These are phyloP conservation scores for Pichia ethanolica DNA, from an alignment of 805 yeast species.

Conservation along the genomic window DNA sequence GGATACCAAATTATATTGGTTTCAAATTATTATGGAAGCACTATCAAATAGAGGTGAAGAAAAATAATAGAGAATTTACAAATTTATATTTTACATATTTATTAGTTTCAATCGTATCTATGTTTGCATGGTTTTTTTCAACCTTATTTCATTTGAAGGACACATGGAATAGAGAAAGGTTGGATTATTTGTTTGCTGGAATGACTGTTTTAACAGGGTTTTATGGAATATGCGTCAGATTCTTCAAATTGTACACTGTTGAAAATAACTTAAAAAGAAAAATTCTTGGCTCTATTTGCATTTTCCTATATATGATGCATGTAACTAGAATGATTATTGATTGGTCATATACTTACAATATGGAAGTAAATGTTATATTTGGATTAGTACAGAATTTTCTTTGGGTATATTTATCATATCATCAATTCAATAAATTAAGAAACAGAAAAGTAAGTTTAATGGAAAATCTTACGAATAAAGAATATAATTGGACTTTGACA, in stretches of 20 bases:
- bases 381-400: slow-evolving; percentile 68
- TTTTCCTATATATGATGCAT: slow-evolving; percentile 53
- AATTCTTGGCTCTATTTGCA: slow-evolving; percentile 35
- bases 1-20: slow-evolving; percentile 55
- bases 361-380: slow-evolving; percentile 77
- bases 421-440: slow-evolving; percentile 22
- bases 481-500: slow-evolving; percentile 36
- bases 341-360: slow-evolving; percentile 91
- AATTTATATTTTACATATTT: slow-evolving; percentile 32
- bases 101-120: slow-evolving; percentile 55
- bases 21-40: slow-evolving; percentile 27
- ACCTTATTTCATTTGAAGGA: slow-evolving; percentile 87
- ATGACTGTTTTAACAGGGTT: slow-evolving; percentile 77
- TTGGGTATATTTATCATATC: slow-evolving; percentile 36
- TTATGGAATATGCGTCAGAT: slow-evolving; percentile 57
- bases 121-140: slow-evolving; percentile 84
- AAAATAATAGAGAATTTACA: slow-evolving; percentile 20
- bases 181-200: slow-evolving; percentile 92
- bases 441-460: slow-evolving; percentile 11
- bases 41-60: slow-evolving; percentile 13
- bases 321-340: slow-evolving; percentile 55
- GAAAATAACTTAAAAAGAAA: slow-evolving; percentile 23
- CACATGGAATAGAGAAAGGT: slow-evolving; percentile 64
- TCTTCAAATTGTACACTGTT: slow-evolving; percentile 47
- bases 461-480: slow-evolving; percentile 20